phyloP scores from a whole-genome alignment of 768 basidiomycete genomes.

The Daedalea quercina region DNA sequence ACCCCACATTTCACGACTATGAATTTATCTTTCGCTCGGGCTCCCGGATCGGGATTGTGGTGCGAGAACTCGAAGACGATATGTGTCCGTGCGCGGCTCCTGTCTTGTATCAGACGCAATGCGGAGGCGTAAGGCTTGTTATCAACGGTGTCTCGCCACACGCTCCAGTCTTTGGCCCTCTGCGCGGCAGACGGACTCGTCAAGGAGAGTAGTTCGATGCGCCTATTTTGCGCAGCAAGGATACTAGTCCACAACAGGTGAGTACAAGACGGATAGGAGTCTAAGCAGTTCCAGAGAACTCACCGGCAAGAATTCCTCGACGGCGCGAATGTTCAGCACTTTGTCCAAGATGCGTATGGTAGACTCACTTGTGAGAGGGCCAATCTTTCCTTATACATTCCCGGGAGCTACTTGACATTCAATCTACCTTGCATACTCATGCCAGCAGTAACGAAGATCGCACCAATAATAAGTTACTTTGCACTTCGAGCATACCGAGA shows the following conservation, averaged over 20 bases:
- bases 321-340: too few species aligned
- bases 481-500: not conserved
- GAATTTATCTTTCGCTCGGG: too few species aligned
- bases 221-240: too few species aligned
- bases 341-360: too few species aligned
- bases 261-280: too few species aligned
- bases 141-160: not conserved
- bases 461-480: not conserved
- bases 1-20: too few species aligned
- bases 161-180: not conserved
- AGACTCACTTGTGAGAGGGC: not conserved
- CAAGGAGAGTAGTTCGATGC: not conserved
- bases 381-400: not conserved
- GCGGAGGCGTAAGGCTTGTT: not conserved
- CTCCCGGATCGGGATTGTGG: too few species aligned
- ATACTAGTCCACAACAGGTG: too few species aligned
- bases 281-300: too few species aligned
- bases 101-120: not conserved
- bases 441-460: not conserved
- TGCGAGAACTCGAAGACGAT: too few species aligned
- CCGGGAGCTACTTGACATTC: not conserved
- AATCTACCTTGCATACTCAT: not conserved
- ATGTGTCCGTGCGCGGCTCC: too few species aligned
- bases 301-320: too few species aligned
- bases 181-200: not conserved